Evolutionary conservation across 805 yeast species (phyloP).

Genomic region (Pichia scutulata): DNA sequence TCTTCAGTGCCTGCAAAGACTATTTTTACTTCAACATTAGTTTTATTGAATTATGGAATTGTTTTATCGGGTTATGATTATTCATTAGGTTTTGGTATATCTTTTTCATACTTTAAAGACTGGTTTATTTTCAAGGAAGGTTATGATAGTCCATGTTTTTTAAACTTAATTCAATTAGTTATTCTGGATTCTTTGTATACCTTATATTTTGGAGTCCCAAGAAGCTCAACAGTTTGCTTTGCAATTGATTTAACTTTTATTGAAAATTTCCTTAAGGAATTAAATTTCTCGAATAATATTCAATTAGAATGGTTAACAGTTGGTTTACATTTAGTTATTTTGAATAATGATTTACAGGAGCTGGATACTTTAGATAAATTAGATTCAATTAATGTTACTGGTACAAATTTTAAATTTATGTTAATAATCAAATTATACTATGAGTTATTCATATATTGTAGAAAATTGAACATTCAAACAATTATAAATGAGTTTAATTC

Average conservation of each 20-base stretch:
- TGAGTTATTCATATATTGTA: constrained; percentile 15
- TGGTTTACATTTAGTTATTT: constrained; percentile 20
- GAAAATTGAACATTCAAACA: constrained; percentile 5
- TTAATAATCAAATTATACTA: constrained; percentile 19
- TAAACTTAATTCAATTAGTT: constrained; percentile 38
- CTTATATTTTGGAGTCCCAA: constrained; percentile 41
- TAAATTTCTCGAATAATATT: constrained; percentile 6
- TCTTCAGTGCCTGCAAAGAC: constrained; percentile 22
- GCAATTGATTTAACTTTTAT: constrained; percentile 17
- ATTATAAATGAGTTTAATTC: not conserved
- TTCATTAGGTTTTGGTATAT: constrained; percentile 47
- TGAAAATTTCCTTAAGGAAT: constrained; percentile 11
- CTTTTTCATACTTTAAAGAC: constrained; percentile 51
- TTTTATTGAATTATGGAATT: constrained; percentile 46
- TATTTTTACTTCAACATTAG: constrained; percentile 32
- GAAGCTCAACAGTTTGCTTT: constrained; percentile 16
- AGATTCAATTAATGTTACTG: constrained; percentile 9
- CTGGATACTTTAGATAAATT: constrained; percentile 12
- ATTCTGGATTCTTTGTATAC: constrained; percentile 47
- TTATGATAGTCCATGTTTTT: constrained; percentile 16
- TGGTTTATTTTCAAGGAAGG: constrained; percentile 39
- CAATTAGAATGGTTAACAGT: constrained; percentile 18
- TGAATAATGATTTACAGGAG: constrained; percentile 15
- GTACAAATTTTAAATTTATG: constrained; percentile 22
- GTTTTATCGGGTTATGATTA: constrained; percentile 53